Evolutionary conservation across 2,329 filamentous ascomycete species (phyloP).

Genomic region (Monosporascus sp.): DNA sequence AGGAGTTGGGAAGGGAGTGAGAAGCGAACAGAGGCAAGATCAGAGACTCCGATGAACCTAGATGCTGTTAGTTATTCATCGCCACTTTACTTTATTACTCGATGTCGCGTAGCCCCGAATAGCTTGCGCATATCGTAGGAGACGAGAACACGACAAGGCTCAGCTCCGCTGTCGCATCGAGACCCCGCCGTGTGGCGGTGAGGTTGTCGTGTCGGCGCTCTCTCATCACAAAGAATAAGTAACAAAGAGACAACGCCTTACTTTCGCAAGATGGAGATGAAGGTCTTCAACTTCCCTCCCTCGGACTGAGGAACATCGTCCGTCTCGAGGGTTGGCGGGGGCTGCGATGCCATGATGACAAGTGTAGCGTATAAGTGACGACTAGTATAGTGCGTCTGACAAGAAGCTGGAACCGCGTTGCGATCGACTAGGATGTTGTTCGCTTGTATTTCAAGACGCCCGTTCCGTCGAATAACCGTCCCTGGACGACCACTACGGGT

Average conservation of each 20-base stretch:
- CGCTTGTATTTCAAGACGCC: no score
- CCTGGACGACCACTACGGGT: no score
- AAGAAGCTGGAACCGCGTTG: neutral
- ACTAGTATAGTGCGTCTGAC: neutral
- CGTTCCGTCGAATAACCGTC: no score
- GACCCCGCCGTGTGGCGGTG: neutral
- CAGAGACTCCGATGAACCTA: constrained; percentile 92
- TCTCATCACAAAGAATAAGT: neutral
- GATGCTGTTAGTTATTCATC: neutral
- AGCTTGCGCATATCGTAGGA: neutral
- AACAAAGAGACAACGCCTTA: constrained; percentile 38
- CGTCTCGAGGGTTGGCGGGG: constrained; percentile 19
- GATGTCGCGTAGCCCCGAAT: constrained; percentile 5
- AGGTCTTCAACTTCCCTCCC: constrained; percentile 82
- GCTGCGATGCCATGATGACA: constrained; percentile 19
- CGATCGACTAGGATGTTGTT: neutral
- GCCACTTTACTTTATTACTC: constrained; percentile 20
- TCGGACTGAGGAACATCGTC: constrained; percentile 57
- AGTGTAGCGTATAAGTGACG: neutral
- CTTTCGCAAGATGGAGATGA: constrained; percentile 83
- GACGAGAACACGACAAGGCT: neutral
- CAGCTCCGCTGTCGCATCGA: neutral
- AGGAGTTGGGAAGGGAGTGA: constrained; percentile 92
- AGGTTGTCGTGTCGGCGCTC: neutral
- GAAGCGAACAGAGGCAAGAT: constrained; percentile 93